Evolutionary conservation across 2,329 filamentous ascomycete species (phyloP), one percentile per base, ranked within the genome.

Genomic region (Fonsecaea pedrosoi): DNA sequence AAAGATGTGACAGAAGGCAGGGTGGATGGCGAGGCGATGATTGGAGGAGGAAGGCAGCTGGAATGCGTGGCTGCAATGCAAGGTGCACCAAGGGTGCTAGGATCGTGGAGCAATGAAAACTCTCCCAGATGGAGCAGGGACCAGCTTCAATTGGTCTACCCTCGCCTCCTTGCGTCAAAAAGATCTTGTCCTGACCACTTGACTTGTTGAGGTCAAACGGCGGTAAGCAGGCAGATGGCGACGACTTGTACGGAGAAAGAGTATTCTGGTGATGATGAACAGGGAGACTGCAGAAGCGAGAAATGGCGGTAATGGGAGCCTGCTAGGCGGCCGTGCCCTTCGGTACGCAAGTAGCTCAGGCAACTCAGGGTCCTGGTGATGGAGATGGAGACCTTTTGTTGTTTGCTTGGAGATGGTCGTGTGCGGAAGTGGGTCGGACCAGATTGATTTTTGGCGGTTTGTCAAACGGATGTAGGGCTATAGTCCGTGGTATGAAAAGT

Each of bases 21-120:
- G 64, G 18, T 30, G 59, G 61, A 65, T 59, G 55, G 63, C 62
- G 65, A 56, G 56, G 55, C 54, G 25, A 65, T 60, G 67, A 70
- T 67, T 68, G 68, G 68, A 66, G 34, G 64, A 55, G 53, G 60
- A 56, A 53, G 40, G 54, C 57, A 68, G 63, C 64, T 62, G 71
- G 70, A 73, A 72, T 73, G 70, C 70, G 64, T 62, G 63, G 67
- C 68, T 66, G 69, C 60, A 64, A 72, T 72, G 70, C 70, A 71
- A 72, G 25, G 25, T 25, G 25, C 25, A 25, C 25, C 25, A 25
- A 25, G 25, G 70, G 69, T 71, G 70, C 70, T 69, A 65, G 42
- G 62, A 62, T 66, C 60, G 69, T 70, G 69, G 70, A 72, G 67
- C 70, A 71, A 68, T 69, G 37, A 62, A 65, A 64, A 66, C 54